Percentiles rank a stretch among this genome's conserved stretches.
Evolutionary conservation across 805 yeast genomes (phyloP).

Genomic region (Starmerella floricola): DNA sequence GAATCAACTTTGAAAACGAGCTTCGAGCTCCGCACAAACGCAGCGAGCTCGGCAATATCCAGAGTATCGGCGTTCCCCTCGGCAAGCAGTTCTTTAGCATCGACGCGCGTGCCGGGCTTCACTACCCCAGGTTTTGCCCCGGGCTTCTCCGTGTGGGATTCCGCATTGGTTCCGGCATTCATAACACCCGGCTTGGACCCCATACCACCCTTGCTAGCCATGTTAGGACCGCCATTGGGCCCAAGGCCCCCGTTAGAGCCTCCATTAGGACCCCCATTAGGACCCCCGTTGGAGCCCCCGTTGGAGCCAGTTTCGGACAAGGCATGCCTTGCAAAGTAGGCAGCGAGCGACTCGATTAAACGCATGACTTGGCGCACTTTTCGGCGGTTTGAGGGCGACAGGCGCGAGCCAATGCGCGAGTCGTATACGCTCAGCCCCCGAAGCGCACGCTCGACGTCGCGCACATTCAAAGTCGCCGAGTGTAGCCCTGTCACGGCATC

Average conservation of each 20-base stretch:
- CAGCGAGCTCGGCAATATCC: constrained; percentile 55
- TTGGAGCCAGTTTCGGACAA: no score
- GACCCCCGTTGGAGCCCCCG: no score
- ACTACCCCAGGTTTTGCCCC: no score
- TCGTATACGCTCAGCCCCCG: constrained; percentile 44
- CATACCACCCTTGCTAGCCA: no score
- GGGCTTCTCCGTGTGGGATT: no score
- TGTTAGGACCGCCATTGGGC: no score
- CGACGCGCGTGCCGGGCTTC: constrained; percentile 44
- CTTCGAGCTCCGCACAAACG: constrained; percentile 53
- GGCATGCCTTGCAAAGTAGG: constrained; percentile 34
- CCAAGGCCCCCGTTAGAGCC: no score
- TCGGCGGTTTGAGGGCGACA: constrained; percentile 61
- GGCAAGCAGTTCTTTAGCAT: constrained; percentile 41
- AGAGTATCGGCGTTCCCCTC: constrained; percentile 55
- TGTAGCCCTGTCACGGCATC: constrained; percentile 63
- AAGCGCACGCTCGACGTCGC: constrained; percentile 38
- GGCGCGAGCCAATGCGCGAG: constrained; percentile 45
- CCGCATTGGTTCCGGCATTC: no score
- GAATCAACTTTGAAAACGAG: constrained; percentile 75
- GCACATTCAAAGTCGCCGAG: constrained; percentile 44
- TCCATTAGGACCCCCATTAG: no score
- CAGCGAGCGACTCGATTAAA: constrained; percentile 40
- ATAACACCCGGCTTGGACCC: no score
- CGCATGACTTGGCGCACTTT: constrained; percentile 52